phyloP scores from a whole-genome alignment of 2,329 filamentous ascomycete species.

The Penicillium aurantiogriseum region DNA sequence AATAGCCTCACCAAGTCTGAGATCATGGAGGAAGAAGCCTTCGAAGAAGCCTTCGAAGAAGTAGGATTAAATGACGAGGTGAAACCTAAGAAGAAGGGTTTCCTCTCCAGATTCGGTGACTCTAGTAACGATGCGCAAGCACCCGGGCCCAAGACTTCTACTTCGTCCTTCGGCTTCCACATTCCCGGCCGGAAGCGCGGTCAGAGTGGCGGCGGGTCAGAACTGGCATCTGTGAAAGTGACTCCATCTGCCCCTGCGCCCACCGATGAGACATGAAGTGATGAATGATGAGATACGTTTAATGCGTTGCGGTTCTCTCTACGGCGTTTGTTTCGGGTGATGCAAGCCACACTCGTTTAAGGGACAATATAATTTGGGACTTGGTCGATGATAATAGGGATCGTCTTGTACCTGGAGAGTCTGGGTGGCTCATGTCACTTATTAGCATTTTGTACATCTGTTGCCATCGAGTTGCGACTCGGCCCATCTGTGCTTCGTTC shows the following conservation, averaged over 20 bases:
- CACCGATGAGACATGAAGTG: constrained; percentile 20
- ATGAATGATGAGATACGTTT: constrained; percentile 15
- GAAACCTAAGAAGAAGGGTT: constrained; percentile 73
- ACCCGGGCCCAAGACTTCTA: constrained; percentile 38
- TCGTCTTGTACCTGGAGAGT: background rate
- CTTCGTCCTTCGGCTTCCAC: constrained; percentile 59
- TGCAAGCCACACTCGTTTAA: background rate
- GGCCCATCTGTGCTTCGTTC: background rate
- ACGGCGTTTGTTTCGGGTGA: constrained; percentile 4
- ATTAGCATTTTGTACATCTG: constrained; percentile 14
- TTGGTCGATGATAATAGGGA: background rate
- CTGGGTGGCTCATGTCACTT: background rate
- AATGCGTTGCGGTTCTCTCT: constrained; percentile 3
- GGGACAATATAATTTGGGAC: background rate
- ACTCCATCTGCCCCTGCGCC: constrained; percentile 14
- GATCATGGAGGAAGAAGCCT: constrained; percentile 72
- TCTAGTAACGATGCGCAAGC: constrained; percentile 37
- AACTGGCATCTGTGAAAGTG: constrained; percentile 64
- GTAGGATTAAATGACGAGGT: constrained; percentile 79
- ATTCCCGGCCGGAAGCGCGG: constrained; percentile 70
- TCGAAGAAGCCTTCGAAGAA: constrained; percentile 87
- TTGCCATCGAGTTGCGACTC: constrained; percentile 4
- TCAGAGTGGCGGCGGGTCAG: constrained; percentile 67
- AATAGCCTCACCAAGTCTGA: constrained; percentile 59
- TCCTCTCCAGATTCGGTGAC: constrained; percentile 73